These are phyloP conservation scores for Piper betle DNA, from an alignment of 164 flowering plant genomes.

Conservation along the genomic window DNA sequence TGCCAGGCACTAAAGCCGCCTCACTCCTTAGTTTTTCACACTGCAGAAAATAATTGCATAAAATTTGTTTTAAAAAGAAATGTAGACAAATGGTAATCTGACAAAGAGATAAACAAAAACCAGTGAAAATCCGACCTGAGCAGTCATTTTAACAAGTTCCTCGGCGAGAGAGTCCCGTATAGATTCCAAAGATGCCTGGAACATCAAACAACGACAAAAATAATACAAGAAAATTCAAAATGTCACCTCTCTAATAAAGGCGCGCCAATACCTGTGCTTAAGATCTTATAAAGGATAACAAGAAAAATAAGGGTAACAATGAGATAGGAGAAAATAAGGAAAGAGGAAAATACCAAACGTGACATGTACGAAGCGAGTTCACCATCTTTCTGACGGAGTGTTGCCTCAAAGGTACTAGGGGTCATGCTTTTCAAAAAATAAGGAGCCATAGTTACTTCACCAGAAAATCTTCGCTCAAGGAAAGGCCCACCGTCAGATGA, in stretches of 20 bases:
- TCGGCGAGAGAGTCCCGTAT: slow-evolving; percentile 97
- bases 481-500: slow-evolving; percentile 43
- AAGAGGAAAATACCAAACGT: slow-evolving; percentile 57
- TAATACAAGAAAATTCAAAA: neutral
- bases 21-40: slow-evolving; percentile 79
- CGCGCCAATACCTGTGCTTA: neutral
- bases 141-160: slow-evolving; percentile 93
- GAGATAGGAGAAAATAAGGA: neutral
- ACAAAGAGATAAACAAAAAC: neutral
- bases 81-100: neutral
- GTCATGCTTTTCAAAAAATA: slow-evolving; percentile 85
- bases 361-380: slow-evolving; percentile 95
- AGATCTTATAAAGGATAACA: neutral
- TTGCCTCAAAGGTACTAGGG: slow-evolving; percentile 74
- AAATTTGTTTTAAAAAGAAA: neutral
- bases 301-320: neutral
- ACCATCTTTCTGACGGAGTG: slow-evolving; percentile 95
- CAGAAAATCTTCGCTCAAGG: slow-evolving; percentile 48
- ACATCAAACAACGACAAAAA: neutral
- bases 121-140: slow-evolving; percentile 35
- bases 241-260: neutral
- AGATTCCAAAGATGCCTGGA: slow-evolving; percentile 83
- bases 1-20: slow-evolving; percentile 55
- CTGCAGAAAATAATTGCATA: slow-evolving; percentile 24
- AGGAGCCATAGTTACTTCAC: slow-evolving; percentile 53